Evolutionary conservation across 1,284 basidiomycete genomes (phyloP).

Genomic region (Agaricales sp.): DNA sequence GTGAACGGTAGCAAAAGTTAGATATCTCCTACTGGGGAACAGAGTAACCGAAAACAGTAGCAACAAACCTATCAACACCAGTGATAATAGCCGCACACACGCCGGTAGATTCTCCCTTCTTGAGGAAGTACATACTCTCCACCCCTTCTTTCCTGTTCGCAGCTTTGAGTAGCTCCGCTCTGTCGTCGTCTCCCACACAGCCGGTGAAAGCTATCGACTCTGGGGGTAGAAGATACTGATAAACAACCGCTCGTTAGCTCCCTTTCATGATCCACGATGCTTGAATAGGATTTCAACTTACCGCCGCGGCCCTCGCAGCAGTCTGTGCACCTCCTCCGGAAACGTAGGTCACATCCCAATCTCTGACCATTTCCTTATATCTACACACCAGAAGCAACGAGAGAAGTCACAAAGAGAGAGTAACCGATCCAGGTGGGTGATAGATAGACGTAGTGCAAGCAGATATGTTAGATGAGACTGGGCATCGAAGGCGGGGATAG

Average conservation of each 20-base stretch:
- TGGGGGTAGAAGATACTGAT: conserved; percentile 82
- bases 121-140: conserved; percentile 82
- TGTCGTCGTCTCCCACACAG: conserved; percentile 86
- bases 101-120: conserved; percentile 82
- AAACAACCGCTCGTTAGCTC: conserved; percentile 3
- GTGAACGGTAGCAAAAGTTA: neutral
- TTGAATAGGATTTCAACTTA: no score
- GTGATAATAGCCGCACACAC: conserved; percentile 97
- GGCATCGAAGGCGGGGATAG: neutral
- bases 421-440: no score
- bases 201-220: conserved; percentile 92
- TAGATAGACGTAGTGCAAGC: neutral
- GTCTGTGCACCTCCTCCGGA: conserved; percentile 98
- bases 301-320: conserved; percentile 90
- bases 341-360: conserved; percentile 81
- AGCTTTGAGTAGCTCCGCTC: conserved; percentile 83
- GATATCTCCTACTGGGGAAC: no score
- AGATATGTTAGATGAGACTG: neutral
- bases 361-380: conserved; percentile 81
- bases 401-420: neutral
- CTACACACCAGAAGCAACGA: conserved; percentile 32
- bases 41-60: neutral
- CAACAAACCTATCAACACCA: conserved; percentile 75
- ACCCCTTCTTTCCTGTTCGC: conserved; percentile 94
- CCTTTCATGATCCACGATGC: conserved; percentile 3